Evolutionary conservation across 2,329 filamentous ascomycete species (phyloP), one percentile per base, ranked within the genome.

Genomic region (Botrytis byssoidea): DNA sequence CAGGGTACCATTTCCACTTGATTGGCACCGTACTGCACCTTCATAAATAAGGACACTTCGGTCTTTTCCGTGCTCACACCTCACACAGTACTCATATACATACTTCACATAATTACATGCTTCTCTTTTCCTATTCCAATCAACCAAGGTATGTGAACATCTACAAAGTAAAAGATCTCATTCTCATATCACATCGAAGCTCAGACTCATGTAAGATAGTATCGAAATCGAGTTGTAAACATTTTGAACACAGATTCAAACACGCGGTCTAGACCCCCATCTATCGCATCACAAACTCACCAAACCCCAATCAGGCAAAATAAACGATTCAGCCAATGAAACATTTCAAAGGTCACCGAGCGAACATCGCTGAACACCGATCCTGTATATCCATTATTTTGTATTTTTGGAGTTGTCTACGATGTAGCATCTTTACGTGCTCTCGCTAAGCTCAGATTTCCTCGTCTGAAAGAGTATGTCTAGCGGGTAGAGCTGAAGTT

Each of bases 221-320:
- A 55, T 55, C 46, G n/a, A 67, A 67, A 55, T 55, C 32, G 35
- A 67, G 12, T 40, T n/a, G 35, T 55, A 40, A 16, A 67, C 18
- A 46, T 10, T 20, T 22, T 22, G 16, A 65, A n/a, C 40, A 35
- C 7, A 67, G 14, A 51, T 16, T 40, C 32, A 67, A 67, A 59
- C 8, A 37, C 46, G 51, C 55, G 71, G 71, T 74, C 75, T 76
- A 72, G 76, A 76, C 71, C 70, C 64, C 70, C n/a, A 25, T 61
- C 51, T 37, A 63, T 55, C 37, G 20, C 51, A 42, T 20, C 25
- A 29, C 22, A 40, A 37, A 40, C 25, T 46, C 65, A 32, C 70
- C 70, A 77, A 60, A 37, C 76, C 69, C 48, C 70, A 76, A 73
- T 74, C 44, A 73, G 76, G 70, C 25, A 77, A 77, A 77, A 75